Evolutionary conservation across 805 yeast species (phyloP), one percentile per base, ranked within the genome.

Genomic region (Ogataea naganishii): DNA sequence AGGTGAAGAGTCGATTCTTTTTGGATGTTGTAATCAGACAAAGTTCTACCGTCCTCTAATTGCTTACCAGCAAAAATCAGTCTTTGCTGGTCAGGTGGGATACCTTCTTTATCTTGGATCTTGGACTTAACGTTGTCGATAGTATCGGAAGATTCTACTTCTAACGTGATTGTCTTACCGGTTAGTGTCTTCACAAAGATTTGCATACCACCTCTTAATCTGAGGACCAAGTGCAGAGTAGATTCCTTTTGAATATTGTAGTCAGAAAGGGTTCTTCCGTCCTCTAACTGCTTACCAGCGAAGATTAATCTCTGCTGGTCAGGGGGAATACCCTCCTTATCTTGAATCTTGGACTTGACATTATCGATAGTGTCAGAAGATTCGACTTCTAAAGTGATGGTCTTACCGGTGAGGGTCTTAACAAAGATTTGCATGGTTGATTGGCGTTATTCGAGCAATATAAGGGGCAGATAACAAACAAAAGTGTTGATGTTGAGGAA

Each of bases 201-300:
- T 62, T 83, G 94, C 94, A 83, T 83, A 51, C 63, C 66, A 53
- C 66, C 64, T 60, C 64, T 53, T 38, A 55, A 36, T 55, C 62
- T 56, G 30, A 46, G 33, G 14, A 50, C 57, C 47, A 50, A 46
- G 41, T 54, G 57, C 4, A 54, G 37, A 16, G 64, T 60, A 23
- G 65, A 60, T 35, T 61, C 65, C 38, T 58, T 60, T 37, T 60
- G 64, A 27, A 59, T 60, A 56, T 60, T 59, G 60, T 60, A 88
- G 72, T 86, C 96, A 46, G 94, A 81, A 50, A 86, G 72, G 46
- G 96, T 86, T 75, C 96, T 83, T 59, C 96, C 96, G 31, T 60
- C 64, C 39, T 60, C 65, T 37, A 60, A 47, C 39, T 60, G 64
- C 47, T 60, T 60, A 55, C 65, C 65, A 19, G 65, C 66, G 28